Base-by-base conservation (phyloP, 2,329 filamentous ascomycete genomes). In the Trichocomaceae sp. region DNA sequence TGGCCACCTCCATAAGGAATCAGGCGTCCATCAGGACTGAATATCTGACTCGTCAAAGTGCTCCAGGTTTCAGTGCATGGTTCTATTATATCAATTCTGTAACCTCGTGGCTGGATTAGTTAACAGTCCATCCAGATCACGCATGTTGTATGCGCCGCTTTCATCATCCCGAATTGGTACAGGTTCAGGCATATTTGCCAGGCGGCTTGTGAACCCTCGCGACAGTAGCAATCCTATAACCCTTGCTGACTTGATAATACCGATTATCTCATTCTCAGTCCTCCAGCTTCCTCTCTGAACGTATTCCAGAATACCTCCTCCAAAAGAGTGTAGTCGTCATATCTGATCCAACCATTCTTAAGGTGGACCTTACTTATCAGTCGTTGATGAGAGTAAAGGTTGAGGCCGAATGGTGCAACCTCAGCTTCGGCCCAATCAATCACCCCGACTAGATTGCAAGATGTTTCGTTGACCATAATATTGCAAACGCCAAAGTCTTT, bases 351-450 rank as follows among this genome's bases (percentile, higher is more conserved):
- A 46, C 72, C 71, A 35, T 67, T 59, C 12, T 59, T 58, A 2
- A 75, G 57, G 52, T 74, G 66, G 19, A 75, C 52, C 54, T 68
- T 66, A 20, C 68, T 62, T 29, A 61, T 68, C 17, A 76, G 55
- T 44, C 33, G 37, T 51, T 74, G 59, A 1, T 73, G 55, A 15
- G 66, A 69, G 54, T 73, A 59, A 1, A 76, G 61, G 48, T 75
- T 74, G 0, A 67, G 33, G 5, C 73, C 72, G 57, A 76, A 76
- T 7, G 73, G 71, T 15, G 64, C 52, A 23, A 75, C 64, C 47
- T 68, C 63, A 4, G 72, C 69, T 59, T 76, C 70, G 1, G 72
- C 68, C 72, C 69, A 77, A 63, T 75, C 72, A 54, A 76, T 63
- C 8, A 76, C 71, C 1, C 73, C 72, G 33, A 63, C 62, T 5